Conservation (phyloP, 768 basidiomycete species). For the Panellus pusillus region DNA sequence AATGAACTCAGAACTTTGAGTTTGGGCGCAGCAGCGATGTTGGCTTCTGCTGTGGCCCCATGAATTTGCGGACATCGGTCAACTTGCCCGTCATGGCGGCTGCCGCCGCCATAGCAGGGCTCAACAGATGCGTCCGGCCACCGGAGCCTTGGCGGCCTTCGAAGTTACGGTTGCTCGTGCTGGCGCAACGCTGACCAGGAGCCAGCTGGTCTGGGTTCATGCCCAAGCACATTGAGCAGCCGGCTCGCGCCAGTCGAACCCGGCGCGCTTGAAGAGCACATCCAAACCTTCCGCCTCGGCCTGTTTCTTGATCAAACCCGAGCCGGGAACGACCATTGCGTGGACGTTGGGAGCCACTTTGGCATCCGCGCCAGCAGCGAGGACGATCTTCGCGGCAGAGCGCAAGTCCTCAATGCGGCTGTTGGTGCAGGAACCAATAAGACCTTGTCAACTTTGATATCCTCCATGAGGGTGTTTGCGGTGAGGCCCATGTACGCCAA, state of each 20-base stretch:
- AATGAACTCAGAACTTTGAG: constrained; percentile 71
- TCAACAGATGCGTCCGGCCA: constrained; percentile 85
- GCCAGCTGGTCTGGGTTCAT: constrained; percentile 93
- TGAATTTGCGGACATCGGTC: constrained; percentile 79
- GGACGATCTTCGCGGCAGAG: constrained; percentile 75
- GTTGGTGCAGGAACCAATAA: constrained; percentile 97
- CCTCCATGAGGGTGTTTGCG: constrained; percentile 76
- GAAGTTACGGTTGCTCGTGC: constrained; percentile 92
- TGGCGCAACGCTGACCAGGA: constrained; percentile 84
- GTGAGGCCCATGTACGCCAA: constrained; percentile 86
- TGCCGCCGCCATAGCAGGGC: constrained; percentile 91
- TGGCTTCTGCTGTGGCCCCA: constrained; percentile 46
- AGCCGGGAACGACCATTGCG: constrained; percentile 92
- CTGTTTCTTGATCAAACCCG: constrained; percentile 87
- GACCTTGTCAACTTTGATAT: constrained; percentile 81
- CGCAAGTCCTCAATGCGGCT: constrained; percentile 92
- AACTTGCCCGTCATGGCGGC: constrained; percentile 85
- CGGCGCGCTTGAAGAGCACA: constrained; percentile 82
- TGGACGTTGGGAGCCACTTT: constrained; percentile 73
- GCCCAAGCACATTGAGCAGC: constrained; percentile 94
- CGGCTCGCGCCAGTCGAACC: constrained; percentile 96
- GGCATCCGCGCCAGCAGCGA: constrained; percentile 71
- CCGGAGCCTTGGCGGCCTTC: constrained; percentile 88
- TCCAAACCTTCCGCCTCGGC: constrained; percentile 90
- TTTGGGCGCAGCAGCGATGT: constrained; percentile 46